Conservation (phyloP, 129 eudicot genomes). For the Centaurea solstitialis region DNA sequence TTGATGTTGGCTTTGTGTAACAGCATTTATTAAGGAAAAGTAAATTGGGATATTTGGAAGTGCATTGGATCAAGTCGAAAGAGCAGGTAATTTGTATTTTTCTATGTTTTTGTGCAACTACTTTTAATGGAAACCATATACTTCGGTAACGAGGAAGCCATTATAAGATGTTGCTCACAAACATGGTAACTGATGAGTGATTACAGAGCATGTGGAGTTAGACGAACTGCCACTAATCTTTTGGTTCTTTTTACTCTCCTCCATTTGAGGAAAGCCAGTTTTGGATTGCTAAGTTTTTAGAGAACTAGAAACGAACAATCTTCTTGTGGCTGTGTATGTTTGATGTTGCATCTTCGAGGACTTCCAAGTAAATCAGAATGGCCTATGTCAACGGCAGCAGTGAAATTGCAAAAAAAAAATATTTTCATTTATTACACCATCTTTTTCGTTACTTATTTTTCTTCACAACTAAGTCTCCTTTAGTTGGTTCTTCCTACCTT, state of each 20-base stretch:
- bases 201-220: neutral
- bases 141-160: neutral
- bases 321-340: neutral
- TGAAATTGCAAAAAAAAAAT: no score
- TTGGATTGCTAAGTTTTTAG: neutral
- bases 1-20: slow-evolving; percentile 22
- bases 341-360: neutral
- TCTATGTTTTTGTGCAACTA: neutral
- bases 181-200: neutral
- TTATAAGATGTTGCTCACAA: neutral
- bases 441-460: no score
- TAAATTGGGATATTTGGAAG: slow-evolving; percentile 51
- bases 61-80: slow-evolving; percentile 66
- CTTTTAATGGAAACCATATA: slow-evolving; percentile 2
- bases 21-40: slow-evolving; percentile 64
- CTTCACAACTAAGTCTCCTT: no score
- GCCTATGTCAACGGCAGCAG: neutral
- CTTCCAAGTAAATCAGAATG: neutral
- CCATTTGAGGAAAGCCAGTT: neutral
- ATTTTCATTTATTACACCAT: no score
- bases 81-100: slow-evolving; percentile 54
- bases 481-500: no score
- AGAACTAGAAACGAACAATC: neutral
- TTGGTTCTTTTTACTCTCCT: neutral
- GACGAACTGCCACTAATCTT: neutral